Base-by-base conservation (phyloP, 2,329 filamentous ascomycete genomes). In the Colletotrichum tabaci region DNA sequence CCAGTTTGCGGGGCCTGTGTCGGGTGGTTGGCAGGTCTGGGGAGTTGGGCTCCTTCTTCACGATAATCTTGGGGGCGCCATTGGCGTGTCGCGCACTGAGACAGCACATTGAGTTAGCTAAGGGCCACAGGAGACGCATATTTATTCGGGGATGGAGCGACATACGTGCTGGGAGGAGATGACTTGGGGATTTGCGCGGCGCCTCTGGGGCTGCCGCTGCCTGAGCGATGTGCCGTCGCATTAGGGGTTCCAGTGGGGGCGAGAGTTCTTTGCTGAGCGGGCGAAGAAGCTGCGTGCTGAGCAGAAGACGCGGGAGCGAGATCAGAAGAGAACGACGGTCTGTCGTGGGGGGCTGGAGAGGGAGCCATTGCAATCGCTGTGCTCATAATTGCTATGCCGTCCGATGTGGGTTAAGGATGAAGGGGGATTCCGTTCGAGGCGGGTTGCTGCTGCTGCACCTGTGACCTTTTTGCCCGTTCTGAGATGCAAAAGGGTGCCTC, bases 31-130 rank as follows among this genome's bases (percentile, higher is more conserved):
- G 87, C 78, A 96, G 90, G 74, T 93, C 93, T 65, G 96, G 96
- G 57, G 96, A 98, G 52, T 93, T 90, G 44, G 95, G 95, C 82
- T 99, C 96, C 83, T 98, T 98, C 87, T 98, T 98, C 71, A 99
- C 95, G 74, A 97, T 89, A 74, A 98, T 97, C 84, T 94, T 95
- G 50, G 94, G 93, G 38, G 83, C 82, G 56, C 84, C 87, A 81
- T 81, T 84, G 82, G 80, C 88, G 86, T 83, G 86, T 83, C 87
- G 87, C 82, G 86, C 80, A 76, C 86, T 86, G 76, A 73, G 60
- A 23, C 6, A 21, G 53, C 65, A 42, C 44, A 47, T 10, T 26
- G 40, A n/a, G 46, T 71, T 53, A 71, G 47, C 40, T n/a, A 12
- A 70, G 52, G 68, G 60, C 26, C 15, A 42, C 55, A 65, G 42